A percentile compares a stretch with the other conserved stretches of the same genome.
Conservation (phyloP, 164 flowering plant genomes). For the Vitis cinerea region DNA sequence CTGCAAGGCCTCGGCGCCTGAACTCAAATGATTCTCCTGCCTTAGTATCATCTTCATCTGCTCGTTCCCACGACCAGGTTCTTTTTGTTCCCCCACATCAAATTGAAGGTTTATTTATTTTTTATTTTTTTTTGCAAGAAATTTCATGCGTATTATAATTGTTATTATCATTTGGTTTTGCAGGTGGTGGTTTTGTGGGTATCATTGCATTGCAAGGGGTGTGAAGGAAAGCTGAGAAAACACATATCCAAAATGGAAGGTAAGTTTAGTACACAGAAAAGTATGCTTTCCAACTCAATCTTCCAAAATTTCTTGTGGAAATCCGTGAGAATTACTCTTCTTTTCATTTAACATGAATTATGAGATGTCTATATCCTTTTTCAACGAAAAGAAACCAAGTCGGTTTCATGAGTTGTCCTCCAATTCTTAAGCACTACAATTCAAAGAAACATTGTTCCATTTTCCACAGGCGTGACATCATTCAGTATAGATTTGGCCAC, state of each 20-base stretch:
- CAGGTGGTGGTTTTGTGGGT: constrained; percentile 91
- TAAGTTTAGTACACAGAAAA: constrained; percentile 9
- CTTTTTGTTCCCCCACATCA: background rate
- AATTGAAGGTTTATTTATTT: background rate
- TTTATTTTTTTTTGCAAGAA: background rate
- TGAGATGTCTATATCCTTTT: background rate
- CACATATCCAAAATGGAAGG: constrained; percentile 97
- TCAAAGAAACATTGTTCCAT: background rate
- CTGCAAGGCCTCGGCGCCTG: constrained; percentile 5
- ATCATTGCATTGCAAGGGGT: constrained; percentile 93
- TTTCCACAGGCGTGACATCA: constrained; percentile 80
- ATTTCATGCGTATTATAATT: too few species aligned
- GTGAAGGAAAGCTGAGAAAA: constrained; percentile 89
- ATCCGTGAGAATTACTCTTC: too few species aligned
- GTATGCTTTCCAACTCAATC: background rate
- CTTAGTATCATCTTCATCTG: constrained; percentile 31
- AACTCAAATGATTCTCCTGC: constrained; percentile 26
- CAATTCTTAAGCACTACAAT: background rate
- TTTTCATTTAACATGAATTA: too few species aligned
- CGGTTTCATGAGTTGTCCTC: background rate
- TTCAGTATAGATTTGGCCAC: constrained; percentile 66
- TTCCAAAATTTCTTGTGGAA: too few species aligned
- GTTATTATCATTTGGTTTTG: constrained; percentile 3
- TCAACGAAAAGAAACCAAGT: background rate
- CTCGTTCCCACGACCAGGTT: constrained; percentile 45